Base-by-base conservation (phyloP, 257 asterid genomes). In the Petunia secreta region DNA sequence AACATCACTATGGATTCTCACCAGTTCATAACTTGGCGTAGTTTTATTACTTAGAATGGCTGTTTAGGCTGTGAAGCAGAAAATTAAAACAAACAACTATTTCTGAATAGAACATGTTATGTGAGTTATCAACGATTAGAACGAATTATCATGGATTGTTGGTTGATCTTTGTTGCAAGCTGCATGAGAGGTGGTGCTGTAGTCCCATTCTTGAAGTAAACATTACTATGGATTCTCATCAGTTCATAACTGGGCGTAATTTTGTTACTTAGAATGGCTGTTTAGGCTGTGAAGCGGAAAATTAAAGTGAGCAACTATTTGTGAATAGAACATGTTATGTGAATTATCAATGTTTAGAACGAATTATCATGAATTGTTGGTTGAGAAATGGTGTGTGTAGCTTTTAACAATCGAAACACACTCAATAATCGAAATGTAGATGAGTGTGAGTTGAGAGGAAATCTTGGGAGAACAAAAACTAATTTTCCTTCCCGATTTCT, bases 81-180 rank as follows among this genome's bases (percentile, higher is more conserved):
- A 34, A 71, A 71, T 11, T 71, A 13, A 48, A 13, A 10, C 1
- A 3, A 48, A n/a, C 48, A 71, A 48, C 43, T 71, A 40, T 71
- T 71, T 52, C 36, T 9, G 36, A 52, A 52, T 48, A 34, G 13
- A 36, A 46, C 62, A 73, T 73, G 63, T 36, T 73, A 3, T 50
- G 78, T 50, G 48, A 44, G 59, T 46, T 69, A 46, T 69, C 59
- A 69, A 69, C 36, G 59, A 69, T 11, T 9, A 25, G 77, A 46
- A 48, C 43, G 46, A 69, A 16, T 46, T 69, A 69, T 69, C 77
- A 69, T 69, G 77, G 77, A 69, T 52, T 40, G 74, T 14, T 40
- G 39, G 52, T 65, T 65, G 11, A 65, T 25, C 25, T 25, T 9
- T 50, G 40, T 50, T 4, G 62, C 46, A 16, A 73, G 59, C 36